Percentiles rank a stretch among this genome's conserved stretches.
Conservation (phyloP, 2,329 filamentous ascomycete species). For the Aspergillus terreus region DNA sequence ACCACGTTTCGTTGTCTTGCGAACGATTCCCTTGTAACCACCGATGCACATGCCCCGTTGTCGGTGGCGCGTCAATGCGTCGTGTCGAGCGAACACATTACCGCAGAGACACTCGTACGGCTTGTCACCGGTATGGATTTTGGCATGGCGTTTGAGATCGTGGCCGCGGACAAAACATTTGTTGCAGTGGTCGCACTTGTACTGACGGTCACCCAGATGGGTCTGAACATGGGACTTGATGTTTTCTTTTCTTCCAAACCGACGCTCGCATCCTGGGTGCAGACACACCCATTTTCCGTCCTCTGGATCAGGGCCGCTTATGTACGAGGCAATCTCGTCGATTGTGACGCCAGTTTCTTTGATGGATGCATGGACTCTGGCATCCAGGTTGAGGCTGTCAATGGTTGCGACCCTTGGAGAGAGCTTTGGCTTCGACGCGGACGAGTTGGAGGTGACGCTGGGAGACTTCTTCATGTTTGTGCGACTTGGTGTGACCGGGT, state of each 20-base stretch:
- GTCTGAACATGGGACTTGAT: conserved; percentile 98
- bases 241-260: conserved; percentile 96
- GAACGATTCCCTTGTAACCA: conserved; percentile 77
- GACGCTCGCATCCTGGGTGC: conserved; percentile 77
- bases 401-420: conserved; percentile 44
- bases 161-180: conserved; percentile 98
- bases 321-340: conserved; percentile 76
- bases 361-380: conserved; percentile 59
- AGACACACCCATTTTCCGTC: conserved; percentile 77
- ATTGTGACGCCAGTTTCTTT: conserved; percentile 79
- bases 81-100: conserved; percentile 90
- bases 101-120: conserved; percentile 93
- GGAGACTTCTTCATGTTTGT: conserved; percentile 18
- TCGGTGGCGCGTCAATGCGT: conserved; percentile 88
- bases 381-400: conserved; percentile 49
- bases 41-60: conserved; percentile 96
- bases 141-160: conserved; percentile 93
- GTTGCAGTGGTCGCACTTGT: conserved; percentile 84
- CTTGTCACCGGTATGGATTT: conserved; percentile 95
- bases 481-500: conserved; percentile 23
- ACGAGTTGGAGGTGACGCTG: conserved; percentile 23
- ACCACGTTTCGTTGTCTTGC: conserved; percentile 64
- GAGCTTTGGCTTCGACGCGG: conserved; percentile 32
- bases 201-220: conserved; percentile 93
- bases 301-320: conserved; percentile 65